Conservation (phyloP, 306 rosid species). For the Cucurbita argyrosperma region DNA sequence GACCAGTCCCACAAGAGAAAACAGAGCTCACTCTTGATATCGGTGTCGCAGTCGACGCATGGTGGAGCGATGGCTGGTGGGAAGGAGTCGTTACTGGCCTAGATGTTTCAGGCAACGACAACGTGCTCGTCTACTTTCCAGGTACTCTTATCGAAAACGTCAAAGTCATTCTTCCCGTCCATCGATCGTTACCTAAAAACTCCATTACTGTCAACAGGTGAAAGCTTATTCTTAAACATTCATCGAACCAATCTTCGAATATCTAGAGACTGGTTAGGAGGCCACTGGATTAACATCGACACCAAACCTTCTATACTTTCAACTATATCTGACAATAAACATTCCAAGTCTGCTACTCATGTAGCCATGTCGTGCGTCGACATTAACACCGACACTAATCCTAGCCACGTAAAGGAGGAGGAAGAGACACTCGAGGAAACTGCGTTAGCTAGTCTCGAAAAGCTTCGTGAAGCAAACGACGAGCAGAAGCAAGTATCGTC, state of each 20-base stretch:
- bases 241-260: conserved; percentile 56
- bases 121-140: conserved; percentile 52
- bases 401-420: conserved; percentile 24
- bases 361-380: conserved; percentile 26
- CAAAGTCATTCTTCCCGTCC: background rate
- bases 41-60: conserved; percentile 81
- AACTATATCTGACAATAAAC: conserved; percentile 24
- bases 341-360: conserved; percentile 27
- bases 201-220: conserved; percentile 40
- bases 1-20: conserved; percentile 53
- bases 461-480: conserved; percentile 22
- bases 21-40: conserved; percentile 29
- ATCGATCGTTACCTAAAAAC: background rate
- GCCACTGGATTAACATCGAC: conserved; percentile 50
- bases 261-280: conserved; percentile 86
- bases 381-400: conserved; percentile 9
- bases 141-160: conserved; percentile 30
- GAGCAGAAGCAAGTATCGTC: conserved; percentile 23
- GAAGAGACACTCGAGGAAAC: conserved; percentile 12
- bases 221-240: conserved; percentile 44
- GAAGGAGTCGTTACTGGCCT: conserved; percentile 69
- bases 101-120: conserved; percentile 23
- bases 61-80: conserved; percentile 99
- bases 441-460: conserved; percentile 15
- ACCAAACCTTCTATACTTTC: conserved; percentile 51